These are phyloP conservation scores for Coemansia sp. DNA, from an alignment of 192 early-diverging fungal species.

Conservation along the genomic window DNA sequence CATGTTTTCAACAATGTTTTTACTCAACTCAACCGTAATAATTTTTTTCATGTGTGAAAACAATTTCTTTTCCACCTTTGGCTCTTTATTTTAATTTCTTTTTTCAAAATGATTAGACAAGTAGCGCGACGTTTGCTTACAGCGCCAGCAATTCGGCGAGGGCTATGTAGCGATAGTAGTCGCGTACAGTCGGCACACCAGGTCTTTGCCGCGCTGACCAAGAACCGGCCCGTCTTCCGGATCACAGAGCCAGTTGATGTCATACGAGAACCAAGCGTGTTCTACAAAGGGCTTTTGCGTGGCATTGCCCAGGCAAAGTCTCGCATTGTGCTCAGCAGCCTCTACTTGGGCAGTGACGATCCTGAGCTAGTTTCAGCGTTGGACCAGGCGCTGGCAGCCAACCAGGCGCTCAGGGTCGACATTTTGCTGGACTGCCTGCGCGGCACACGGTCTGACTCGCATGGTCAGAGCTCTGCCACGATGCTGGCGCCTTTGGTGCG, in stretches of 20 bases:
- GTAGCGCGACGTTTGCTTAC: background rate
- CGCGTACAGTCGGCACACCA: conserved; percentile 26
- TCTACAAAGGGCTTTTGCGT: conserved; percentile 55
- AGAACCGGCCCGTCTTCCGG: conserved; percentile 41
- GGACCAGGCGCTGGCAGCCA: conserved; percentile 57
- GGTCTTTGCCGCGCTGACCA: conserved; percentile 36
- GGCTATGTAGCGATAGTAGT: background rate
- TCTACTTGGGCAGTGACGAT: conserved; percentile 88
- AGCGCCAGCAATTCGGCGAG: background rate
- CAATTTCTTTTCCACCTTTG: background rate
- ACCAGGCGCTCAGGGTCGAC: conserved; percentile 60
- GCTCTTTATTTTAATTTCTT: background rate
- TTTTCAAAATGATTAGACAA: conserved; percentile 5
- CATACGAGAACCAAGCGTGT: conserved; percentile 58
- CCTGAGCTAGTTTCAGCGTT: conserved; percentile 70
- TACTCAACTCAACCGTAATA: background rate
- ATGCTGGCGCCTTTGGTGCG: conserved; percentile 56
- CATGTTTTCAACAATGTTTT: background rate
- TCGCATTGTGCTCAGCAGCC: conserved; percentile 80
- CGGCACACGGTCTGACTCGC: conserved; percentile 65
- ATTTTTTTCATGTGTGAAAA: background rate
- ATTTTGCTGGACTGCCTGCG: conserved; percentile 90
- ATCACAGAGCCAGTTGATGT: conserved; percentile 49
- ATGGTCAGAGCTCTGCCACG: conserved; percentile 64
- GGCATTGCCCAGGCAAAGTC: conserved; percentile 70